phyloP scores from a whole-genome alignment of 2,329 filamentous ascomycete genomes.

The Zymoseptoria tritici region DNA sequence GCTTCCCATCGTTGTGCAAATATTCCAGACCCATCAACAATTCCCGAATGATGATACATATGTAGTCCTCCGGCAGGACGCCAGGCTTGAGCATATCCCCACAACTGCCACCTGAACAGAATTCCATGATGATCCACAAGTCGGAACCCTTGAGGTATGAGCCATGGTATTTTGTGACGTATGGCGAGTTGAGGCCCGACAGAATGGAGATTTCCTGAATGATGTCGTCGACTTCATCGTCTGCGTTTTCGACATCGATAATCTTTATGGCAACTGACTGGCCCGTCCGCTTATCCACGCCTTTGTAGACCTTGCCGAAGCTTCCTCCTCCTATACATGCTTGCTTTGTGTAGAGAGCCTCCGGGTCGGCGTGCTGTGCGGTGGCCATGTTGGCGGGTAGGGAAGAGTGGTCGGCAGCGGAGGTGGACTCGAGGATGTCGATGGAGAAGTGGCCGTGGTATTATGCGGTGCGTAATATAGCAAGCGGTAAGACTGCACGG shows the following conservation, averaged over 20 bases:
- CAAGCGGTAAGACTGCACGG: background rate
- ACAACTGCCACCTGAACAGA: constrained; percentile 92
- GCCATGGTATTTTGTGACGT: constrained; percentile 96
- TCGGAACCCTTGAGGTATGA: constrained; percentile 94
- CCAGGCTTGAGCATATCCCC: constrained; percentile 94
- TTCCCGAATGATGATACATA: constrained; percentile 89
- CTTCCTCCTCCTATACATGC: constrained; percentile 76
- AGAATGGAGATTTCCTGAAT: constrained; percentile 98
- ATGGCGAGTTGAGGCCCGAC: constrained; percentile 89
- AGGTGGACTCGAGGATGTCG: background rate
- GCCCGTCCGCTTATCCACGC: constrained; percentile 87
- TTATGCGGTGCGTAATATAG: background rate
- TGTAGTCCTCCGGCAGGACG: constrained; percentile 85
- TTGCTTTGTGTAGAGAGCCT: constrained; percentile 80
- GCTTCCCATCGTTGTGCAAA: constrained; percentile 87
- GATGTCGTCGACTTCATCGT: constrained; percentile 98
- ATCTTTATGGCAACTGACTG: constrained; percentile 96
- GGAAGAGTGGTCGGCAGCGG: background rate
- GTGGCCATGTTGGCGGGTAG: constrained; percentile 15
- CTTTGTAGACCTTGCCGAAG: constrained; percentile 98
- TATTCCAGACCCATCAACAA: constrained; percentile 86
- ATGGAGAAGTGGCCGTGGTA: background rate
- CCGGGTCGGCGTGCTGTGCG: constrained; percentile 59
- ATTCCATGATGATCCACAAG: constrained; percentile 99
- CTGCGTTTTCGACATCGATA: constrained; percentile 97